Evolutionary conservation across 1,284 basidiomycete genomes (phyloP), one percentile per base, ranked within the genome.

Genomic region (Malassezia equina): DNA sequence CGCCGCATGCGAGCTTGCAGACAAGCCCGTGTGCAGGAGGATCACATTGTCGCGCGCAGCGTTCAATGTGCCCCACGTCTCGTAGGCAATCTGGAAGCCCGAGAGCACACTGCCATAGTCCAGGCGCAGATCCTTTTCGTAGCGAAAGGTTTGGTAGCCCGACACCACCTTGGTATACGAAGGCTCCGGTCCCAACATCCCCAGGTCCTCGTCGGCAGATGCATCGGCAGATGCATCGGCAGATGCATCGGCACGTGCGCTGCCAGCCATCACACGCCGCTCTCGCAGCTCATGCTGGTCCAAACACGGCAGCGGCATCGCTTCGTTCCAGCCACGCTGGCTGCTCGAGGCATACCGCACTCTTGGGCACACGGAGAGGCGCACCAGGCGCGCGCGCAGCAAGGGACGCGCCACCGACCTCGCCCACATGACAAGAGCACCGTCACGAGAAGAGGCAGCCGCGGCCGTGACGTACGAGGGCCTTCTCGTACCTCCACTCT

Each of bases 1-100:
- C 0, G 90, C 90, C 1, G 94, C 93, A 77, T 99, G 93, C 0
- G 90, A 94, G 2, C 88, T 91, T 0, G 93, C 93, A 2, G 87
- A 90, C 2, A 99, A 80, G 23, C 93, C 93, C 0, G 93, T 99
- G 71, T 96, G 93, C 3, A 99, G 80, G n/a, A 99, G 82, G 50
- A 99, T 91, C 47, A 82, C 91, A 72, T 99, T 98, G 75, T 88
- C 85, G 39, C 80, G 81, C 7, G 78, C 73, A 0, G 83, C 79
- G 28, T 88, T 88, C 52, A 98, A 83, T 1, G 81, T 82, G 2
- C 93, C 93, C 94, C 94, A 98, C 0, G 93, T 90, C 77, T 98
- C 93, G 80, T 98, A 98, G 0, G 94, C 94, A 51, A 98, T 80
- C 61, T 88, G 82, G 66, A 90, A 88, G 9, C 47, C 23, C 0